phyloP scores from a whole-genome alignment of 768 basidiomycete genomes.

The Lentinula lateritia region DNA sequence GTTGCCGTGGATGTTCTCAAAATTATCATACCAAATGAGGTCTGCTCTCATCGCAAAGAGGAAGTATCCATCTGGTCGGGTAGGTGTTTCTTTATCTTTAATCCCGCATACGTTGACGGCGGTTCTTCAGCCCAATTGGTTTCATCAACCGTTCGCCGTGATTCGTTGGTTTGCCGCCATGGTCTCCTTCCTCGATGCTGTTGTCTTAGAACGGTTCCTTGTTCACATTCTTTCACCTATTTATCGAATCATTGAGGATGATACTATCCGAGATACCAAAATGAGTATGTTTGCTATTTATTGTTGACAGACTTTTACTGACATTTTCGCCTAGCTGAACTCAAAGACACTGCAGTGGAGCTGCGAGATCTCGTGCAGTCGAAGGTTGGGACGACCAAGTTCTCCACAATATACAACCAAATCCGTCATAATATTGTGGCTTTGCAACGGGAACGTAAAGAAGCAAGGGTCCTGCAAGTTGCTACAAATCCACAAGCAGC shows the following conservation, averaged over 20 bases:
- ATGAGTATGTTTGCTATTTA: constrained; percentile 52
- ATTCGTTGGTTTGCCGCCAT: constrained; percentile 95
- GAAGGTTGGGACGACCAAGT: constrained; percentile 85
- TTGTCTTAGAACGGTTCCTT: constrained; percentile 60
- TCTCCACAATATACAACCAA: constrained; percentile 72
- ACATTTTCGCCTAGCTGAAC: constrained; percentile 50
- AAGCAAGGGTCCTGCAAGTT: constrained; percentile 51
- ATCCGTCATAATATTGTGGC: constrained; percentile 68
- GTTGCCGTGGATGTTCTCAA: constrained; percentile 91
- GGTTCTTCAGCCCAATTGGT: constrained; percentile 65
- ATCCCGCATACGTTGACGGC: constrained; percentile 1
- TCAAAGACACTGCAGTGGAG: constrained; percentile 77
- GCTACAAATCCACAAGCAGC: constrained; percentile 71
- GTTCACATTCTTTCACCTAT: constrained; percentile 83
- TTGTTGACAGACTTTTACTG: background rate
- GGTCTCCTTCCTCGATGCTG: constrained; percentile 60
- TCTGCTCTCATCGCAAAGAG: constrained; percentile 70
- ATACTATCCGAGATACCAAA: constrained; percentile 68
- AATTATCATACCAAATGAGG: constrained; percentile 81
- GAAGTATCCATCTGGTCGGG: constrained; percentile 41
- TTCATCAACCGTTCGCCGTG: constrained; percentile 71
- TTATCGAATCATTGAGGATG: constrained; percentile 85
- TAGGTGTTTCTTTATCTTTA: constrained; percentile 22
- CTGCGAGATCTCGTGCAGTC: constrained; percentile 81
- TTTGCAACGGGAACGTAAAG: constrained; percentile 68